Conservation (phyloP, 192 early-diverging fungal genomes). For the Phlyctochytrium arcticum region DNA sequence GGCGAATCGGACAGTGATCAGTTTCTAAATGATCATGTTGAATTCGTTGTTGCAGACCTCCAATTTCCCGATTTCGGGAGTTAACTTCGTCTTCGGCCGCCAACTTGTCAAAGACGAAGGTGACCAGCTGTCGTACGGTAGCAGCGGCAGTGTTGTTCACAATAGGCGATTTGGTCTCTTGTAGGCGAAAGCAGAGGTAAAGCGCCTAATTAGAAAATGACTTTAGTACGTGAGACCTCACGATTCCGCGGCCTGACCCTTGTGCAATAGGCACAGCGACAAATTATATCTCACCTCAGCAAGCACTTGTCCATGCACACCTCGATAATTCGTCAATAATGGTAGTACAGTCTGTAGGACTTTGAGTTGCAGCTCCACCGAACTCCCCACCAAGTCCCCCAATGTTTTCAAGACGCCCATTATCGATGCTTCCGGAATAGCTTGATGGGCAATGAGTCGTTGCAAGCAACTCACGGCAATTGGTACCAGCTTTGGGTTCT, state of each 20-base stretch:
- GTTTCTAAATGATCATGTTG: no score
- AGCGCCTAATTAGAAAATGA: conserved; percentile 53
- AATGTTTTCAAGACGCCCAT: conserved; percentile 64
- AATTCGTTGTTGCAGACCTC: no score
- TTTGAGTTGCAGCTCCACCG: conserved; percentile 87
- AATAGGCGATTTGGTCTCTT: conserved; percentile 75
- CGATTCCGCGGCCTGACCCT: no score
- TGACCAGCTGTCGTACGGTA: conserved; percentile 77
- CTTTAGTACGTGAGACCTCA: neutral
- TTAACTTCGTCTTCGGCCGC: conserved; percentile 52
- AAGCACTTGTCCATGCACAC: conserved; percentile 74
- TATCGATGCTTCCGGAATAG: conserved; percentile 68
- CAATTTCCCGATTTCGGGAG: no score
- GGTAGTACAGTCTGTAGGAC: conserved; percentile 89
- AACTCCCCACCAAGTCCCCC: conserved; percentile 61
- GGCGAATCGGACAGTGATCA: no score
- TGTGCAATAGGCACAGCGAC: no score
- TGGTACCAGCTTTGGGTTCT: conserved; percentile 72
- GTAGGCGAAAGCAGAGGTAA: conserved; percentile 74
- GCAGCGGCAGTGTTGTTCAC: conserved; percentile 86
- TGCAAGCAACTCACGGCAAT: conserved; percentile 84
- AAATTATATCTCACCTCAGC: conserved; percentile 67
- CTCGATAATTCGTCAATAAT: conserved; percentile 74
- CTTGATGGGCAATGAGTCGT: conserved; percentile 67
- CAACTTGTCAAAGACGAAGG: conserved; percentile 82